A percentile compares a stretch with the other conserved stretches of the same genome.
Evolutionary conservation across 2,329 filamentous ascomycete species (phyloP).

Genomic region (Curvularia eragrostidis): DNA sequence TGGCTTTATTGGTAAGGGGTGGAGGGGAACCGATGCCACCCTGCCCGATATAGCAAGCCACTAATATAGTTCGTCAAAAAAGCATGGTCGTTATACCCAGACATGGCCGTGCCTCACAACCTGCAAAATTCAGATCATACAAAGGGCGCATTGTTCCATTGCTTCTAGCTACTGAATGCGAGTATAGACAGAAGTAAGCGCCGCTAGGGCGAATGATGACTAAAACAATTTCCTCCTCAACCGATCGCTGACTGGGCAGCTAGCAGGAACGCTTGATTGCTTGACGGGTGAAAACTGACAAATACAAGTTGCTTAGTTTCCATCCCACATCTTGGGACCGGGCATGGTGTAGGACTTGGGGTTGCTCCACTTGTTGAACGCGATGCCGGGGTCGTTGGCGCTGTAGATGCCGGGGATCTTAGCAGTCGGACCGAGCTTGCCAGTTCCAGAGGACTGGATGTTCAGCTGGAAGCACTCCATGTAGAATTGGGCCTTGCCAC

Average conservation of each 20-base stretch:
- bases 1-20: neutral
- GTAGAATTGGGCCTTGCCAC: conserved; percentile 27
- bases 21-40: neutral
- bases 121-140: no score
- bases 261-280: neutral
- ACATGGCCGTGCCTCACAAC: neutral
- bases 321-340: conserved; percentile 38
- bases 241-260: neutral
- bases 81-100: neutral
- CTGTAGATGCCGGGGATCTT: conserved; percentile 60
- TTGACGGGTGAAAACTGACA: neutral
- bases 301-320: conserved; percentile 15
- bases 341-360: conserved; percentile 43
- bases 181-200: conserved; percentile 7
- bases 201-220: conserved; percentile 8
- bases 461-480: conserved; percentile 55
- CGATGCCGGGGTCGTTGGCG: conserved; percentile 57
- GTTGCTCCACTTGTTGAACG: conserved; percentile 54
- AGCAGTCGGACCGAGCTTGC: conserved; percentile 54
- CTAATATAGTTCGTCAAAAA: neutral
- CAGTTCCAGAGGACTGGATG: conserved; percentile 52
- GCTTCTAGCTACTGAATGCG: conserved; percentile 5
- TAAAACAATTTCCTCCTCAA: conserved; percentile 7
- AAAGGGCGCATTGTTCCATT: conserved; percentile 1
- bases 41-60: neutral